phyloP scores from a whole-genome alignment of 257 asterid species.

The Primulina tabacum region DNA sequence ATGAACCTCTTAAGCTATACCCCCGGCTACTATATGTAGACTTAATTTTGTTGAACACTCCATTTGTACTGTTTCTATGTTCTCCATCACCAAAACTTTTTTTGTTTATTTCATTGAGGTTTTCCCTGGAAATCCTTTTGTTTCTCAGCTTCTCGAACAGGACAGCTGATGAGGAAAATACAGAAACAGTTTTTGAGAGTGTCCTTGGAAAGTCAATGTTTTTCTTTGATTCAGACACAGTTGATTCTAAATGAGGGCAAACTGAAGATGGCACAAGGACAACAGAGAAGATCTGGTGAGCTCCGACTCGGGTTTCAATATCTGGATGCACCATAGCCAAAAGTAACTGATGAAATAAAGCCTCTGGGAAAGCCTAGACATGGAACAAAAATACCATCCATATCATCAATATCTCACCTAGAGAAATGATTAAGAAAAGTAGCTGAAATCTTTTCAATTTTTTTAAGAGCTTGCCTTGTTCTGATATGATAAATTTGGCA shows the following conservation, averaged over 20 bases:
- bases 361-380: constrained; percentile 88
- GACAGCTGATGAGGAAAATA: constrained; percentile 94
- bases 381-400: constrained; percentile 2
- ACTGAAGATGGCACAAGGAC: constrained; percentile 94
- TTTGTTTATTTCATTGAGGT: constrained; percentile 30
- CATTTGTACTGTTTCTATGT: constrained; percentile 41
- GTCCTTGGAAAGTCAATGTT: constrained; percentile 61
- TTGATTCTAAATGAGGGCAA: constrained; percentile 48
- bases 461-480: constrained; percentile 57
- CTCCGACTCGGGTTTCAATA: constrained; percentile 87
- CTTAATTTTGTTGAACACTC: constrained; percentile 63
- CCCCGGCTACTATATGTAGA: constrained; percentile 77
- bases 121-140: constrained; percentile 43
- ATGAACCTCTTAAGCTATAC: constrained; percentile 51
- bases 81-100: constrained; percentile 36
- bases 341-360: constrained; percentile 88
- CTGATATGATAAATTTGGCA: constrained; percentile 65
- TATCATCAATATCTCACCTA: constrained; percentile 5
- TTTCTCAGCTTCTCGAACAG: constrained; percentile 74
- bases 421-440: constrained; percentile 9
- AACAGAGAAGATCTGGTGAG: constrained; percentile 87
- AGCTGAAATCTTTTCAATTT: background rate
- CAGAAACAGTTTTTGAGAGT: constrained; percentile 90
- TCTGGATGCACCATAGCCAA: constrained; percentile 97
- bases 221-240: constrained; percentile 36